Evolutionary conservation across 176 grass and related monocot genomes (phyloP), one percentile per base, ranked within the genome.

Genomic region (Cymbopogon citratus): DNA sequence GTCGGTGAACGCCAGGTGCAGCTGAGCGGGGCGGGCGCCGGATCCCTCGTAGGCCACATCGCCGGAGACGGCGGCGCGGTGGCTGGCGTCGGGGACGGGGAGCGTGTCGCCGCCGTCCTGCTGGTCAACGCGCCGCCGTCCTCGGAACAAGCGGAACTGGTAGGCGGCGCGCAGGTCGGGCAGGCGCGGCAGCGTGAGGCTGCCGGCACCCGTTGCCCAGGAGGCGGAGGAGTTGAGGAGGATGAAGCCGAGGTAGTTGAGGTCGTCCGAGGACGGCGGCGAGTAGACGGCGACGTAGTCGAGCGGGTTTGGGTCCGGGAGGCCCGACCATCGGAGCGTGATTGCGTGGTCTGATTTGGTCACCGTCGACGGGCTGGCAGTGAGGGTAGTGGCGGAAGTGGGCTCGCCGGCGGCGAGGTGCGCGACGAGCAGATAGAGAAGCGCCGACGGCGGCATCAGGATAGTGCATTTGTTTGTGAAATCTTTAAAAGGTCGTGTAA

Each of bases 221-320:
- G 79, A 40, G 10, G 67, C 18, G 27, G 96, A 98, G 63, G 82
- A 82, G 64, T 95, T 93, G 82, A 98, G 92, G 87, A 90, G 90
- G 75, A 98, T 63, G 84, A 93, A 98, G 10, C 96, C 96, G 72
- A 98, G 82, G 77, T 93, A 98, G 29, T 93, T 75, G 45, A 63
- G 63, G 82, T 98, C 76, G 56, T 39, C 25, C 52, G 92, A 98
- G 73, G 70, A 85, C 35, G 95, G 92, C 25, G 95, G 95, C 5
- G 92, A 95, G 89, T 95, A 98, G 82, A 98, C 88, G 59, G 90
- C 92, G 16, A 95, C 86, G 79, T 89, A 91, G 70, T 98, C 95
- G 65, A 94, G 95, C 1, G 79, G 88, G 72, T 84, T 90, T 9
- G 95, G 95, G 70, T 66, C 73, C 4, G 85, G 78, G 68, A 98